Evolutionary conservation across 352 stramenopile species (phyloP).

Genomic region (Pythium aphanidermatum): DNA sequence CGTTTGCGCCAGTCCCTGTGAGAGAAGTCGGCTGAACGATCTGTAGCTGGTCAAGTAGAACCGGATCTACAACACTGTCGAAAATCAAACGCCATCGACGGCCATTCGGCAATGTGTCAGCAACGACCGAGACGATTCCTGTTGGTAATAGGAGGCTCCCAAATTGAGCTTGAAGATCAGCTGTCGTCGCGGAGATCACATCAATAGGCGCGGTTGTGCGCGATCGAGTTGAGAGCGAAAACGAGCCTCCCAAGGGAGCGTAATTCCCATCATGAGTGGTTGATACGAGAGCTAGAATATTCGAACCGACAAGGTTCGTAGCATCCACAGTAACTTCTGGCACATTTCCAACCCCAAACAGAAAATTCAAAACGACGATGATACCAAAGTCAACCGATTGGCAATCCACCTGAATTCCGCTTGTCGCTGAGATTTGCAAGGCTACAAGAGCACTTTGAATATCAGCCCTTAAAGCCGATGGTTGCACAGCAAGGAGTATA

Average conservation of each 20-base stretch:
- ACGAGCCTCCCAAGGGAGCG: constrained; percentile 19
- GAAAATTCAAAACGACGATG: neutral
- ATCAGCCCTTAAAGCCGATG: no score
- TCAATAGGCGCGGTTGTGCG: neutral
- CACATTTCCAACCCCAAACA: constrained; percentile 22
- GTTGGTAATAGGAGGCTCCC: constrained; percentile 7
- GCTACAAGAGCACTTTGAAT: neutral
- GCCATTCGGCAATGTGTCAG: constrained; percentile 2
- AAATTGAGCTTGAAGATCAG: constrained; percentile 20
- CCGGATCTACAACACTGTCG: constrained; percentile 5
- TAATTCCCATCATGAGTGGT: constrained; percentile 28
- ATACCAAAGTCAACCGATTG: no score
- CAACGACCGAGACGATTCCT: neutral
- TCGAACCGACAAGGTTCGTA: constrained; percentile 15
- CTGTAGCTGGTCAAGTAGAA: constrained; percentile 1
- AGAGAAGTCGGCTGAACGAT: constrained; percentile 11
- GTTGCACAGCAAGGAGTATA: no score
- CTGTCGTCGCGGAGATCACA: neutral
- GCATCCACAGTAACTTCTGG: constrained; percentile 12
- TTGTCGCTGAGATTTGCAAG: no score
- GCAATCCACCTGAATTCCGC: no score
- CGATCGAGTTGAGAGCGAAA: constrained; percentile 11
- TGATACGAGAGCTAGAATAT: constrained; percentile 7
- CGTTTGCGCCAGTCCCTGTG: constrained; percentile 12
- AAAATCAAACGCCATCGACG: constrained; percentile 21